Percentiles rank a stretch among this genome's conserved stretches.
These are phyloP conservation scores for Xylariaceae sp. DNA, from an alignment of 2,329 filamentous ascomycete species.

Conservation along the genomic window DNA sequence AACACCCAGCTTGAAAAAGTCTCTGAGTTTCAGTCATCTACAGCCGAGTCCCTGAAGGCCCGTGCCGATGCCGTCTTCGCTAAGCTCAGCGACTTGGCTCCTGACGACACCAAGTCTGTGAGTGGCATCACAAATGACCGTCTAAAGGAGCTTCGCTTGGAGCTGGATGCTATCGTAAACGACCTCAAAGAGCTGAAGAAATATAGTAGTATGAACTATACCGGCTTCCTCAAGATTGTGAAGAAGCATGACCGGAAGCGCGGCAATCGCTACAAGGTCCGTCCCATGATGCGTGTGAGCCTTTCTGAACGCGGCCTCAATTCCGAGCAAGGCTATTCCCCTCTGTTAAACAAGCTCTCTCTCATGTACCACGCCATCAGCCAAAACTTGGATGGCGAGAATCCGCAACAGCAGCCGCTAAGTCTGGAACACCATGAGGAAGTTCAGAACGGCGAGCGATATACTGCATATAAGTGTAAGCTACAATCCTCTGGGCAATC, in stretches of 20 bases:
- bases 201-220: slow-evolving; percentile 95
- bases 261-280: slow-evolving; percentile 79
- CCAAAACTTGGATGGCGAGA: slow-evolving; percentile 67
- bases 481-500: not conserved
- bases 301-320: slow-evolving; percentile 90
- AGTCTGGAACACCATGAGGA: slow-evolving; percentile 52
- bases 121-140: slow-evolving; percentile 46
- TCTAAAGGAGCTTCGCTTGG: slow-evolving; percentile 68
- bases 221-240: slow-evolving; percentile 93
- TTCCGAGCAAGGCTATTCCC: slow-evolving; percentile 82
- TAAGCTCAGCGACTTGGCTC: slow-evolving; percentile 77
- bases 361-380: slow-evolving; percentile 94
- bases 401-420: slow-evolving; percentile 37
- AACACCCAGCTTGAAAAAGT: slow-evolving; percentile 96
- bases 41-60: slow-evolving; percentile 56
- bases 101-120: slow-evolving; percentile 57
- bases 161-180: slow-evolving; percentile 83
- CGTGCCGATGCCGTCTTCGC: slow-evolving; percentile 56
- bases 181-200: slow-evolving; percentile 92
- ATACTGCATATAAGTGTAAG: slow-evolving; percentile 83
- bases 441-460: slow-evolving; percentile 64
- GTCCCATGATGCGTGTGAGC: slow-evolving; percentile 86
- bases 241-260: slow-evolving; percentile 98
- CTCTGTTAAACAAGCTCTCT: slow-evolving; percentile 83
- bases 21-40: slow-evolving; percentile 78